phyloP scores from a whole-genome alignment of 768 basidiomycete genomes.

The Trametes meyenii region DNA sequence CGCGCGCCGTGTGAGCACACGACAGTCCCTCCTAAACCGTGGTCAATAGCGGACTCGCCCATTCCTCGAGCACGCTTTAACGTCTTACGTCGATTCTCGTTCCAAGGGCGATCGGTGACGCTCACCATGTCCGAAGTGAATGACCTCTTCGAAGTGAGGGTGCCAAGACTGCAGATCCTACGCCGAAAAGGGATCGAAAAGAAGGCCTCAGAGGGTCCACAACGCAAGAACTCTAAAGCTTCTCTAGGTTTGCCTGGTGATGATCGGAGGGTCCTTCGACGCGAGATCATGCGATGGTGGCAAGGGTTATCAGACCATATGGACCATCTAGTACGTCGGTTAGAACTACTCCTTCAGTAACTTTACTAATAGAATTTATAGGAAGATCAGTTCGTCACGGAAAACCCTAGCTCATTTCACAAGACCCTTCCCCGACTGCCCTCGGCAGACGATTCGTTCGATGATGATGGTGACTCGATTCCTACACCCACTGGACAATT shows the following conservation, averaged over 20 bases:
- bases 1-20: constrained; percentile 33
- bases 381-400: constrained; percentile 45
- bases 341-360: background rate
- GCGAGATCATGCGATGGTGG: constrained; percentile 71
- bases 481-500: constrained; percentile 30
- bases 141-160: constrained; percentile 62
- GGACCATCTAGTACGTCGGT: constrained; percentile 55
- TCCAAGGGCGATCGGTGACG: constrained; percentile 41
- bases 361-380: constrained; percentile 25
- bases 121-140: constrained; percentile 50
- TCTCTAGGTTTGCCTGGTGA: constrained; percentile 25
- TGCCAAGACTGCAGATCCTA: constrained; percentile 62
- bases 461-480: constrained; percentile 31
- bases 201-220: constrained; percentile 4
- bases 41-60: constrained; percentile 27
- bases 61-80: constrained; percentile 39
- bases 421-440: constrained; percentile 66
- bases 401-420: constrained; percentile 28
- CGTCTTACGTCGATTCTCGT: constrained; percentile 45
- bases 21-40: constrained; percentile 18
- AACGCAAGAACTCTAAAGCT: constrained; percentile 11
- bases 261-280: constrained; percentile 52
- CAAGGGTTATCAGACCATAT: constrained; percentile 61
- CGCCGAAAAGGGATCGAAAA: constrained; percentile 31
- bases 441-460: constrained; percentile 55